phyloP scores from a whole-genome alignment of 192 early-diverging fungal species.

The Coemansia sp. region DNA sequence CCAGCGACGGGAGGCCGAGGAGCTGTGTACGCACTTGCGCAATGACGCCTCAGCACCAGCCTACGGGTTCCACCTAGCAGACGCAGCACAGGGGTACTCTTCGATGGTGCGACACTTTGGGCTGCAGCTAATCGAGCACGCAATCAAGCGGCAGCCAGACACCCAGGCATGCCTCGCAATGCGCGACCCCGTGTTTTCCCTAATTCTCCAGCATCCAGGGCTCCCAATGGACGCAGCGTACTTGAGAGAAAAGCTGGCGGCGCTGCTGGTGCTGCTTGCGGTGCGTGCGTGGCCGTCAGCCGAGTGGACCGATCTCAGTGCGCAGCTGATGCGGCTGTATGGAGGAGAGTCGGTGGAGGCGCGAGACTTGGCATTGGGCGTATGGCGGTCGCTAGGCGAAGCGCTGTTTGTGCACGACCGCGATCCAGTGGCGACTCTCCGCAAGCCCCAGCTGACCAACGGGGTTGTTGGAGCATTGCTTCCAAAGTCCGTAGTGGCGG shows the following conservation, averaged over 20 bases:
- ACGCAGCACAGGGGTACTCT: neutral
- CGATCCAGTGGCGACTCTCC: conserved; percentile 31
- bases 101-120: conserved; percentile 38
- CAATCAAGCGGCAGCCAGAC: too few species aligned
- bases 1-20: conserved; percentile 36
- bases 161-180: neutral
- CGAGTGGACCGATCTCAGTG: conserved; percentile 31
- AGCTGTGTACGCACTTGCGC: conserved; percentile 29
- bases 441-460: conserved; percentile 39
- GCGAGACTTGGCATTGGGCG: conserved; percentile 28
- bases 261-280: conserved; percentile 28
- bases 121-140: conserved; percentile 38
- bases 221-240: neutral
- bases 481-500: conserved; percentile 13
- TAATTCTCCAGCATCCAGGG: conserved; percentile 14
- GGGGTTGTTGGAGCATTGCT: conserved; percentile 41
- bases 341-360: too few species aligned
- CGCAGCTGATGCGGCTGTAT: conserved; percentile 33
- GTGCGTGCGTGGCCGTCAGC: conserved; percentile 34
- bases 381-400: conserved; percentile 48
- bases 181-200: conserved; percentile 18
- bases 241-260: conserved; percentile 41
- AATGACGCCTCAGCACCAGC: conserved; percentile 10
- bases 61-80: conserved; percentile 25
- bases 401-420: conserved; percentile 47